Percentiles rank a stretch among this genome's conserved stretches.
Conservation (phyloP, 352 stramenopile genomes). For the Phytopythium cucurbitacearum region DNA sequence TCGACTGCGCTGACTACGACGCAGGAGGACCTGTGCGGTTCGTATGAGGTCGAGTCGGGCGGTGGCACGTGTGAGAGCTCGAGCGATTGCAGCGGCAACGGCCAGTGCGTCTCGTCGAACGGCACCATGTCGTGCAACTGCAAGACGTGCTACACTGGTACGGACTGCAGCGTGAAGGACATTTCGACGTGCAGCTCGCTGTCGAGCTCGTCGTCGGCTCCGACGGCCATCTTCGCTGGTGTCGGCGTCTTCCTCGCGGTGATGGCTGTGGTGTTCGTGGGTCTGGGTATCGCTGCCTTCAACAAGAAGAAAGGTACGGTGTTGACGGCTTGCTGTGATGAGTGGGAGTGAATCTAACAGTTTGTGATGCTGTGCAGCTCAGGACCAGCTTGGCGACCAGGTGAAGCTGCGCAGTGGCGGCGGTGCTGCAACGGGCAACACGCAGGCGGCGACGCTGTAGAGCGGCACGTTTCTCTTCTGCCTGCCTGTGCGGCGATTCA, state of each 20-base stretch:
- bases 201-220: constrained; percentile 48
- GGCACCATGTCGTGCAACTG: constrained; percentile 70
- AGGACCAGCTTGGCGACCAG: constrained; percentile 59
- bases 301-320: constrained; percentile 71
- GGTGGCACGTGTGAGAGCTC: constrained; percentile 62
- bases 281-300: constrained; percentile 54
- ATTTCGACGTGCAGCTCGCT: constrained; percentile 61
- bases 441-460: constrained; percentile 33
- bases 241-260: constrained; percentile 64
- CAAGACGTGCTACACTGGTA: constrained; percentile 74
- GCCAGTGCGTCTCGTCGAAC: constrained; percentile 61
- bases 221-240: constrained; percentile 69
- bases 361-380: constrained; percentile 29
- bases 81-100: constrained; percentile 66
- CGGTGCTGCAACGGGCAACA: constrained; percentile 25
- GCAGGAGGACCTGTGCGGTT: constrained; percentile 73
- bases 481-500: constrained; percentile 5
- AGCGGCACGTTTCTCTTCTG: background rate
- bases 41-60: constrained; percentile 55
- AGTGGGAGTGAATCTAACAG: background rate
- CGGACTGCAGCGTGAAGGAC: constrained; percentile 74
- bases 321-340: constrained; percentile 5
- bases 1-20: constrained; percentile 49
- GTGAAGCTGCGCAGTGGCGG: constrained; percentile 31
- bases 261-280: constrained; percentile 77